phyloP scores from a whole-genome alignment of 495 filamentous ascomycete genomes.

The Chlorociboria aeruginascens region DNA sequence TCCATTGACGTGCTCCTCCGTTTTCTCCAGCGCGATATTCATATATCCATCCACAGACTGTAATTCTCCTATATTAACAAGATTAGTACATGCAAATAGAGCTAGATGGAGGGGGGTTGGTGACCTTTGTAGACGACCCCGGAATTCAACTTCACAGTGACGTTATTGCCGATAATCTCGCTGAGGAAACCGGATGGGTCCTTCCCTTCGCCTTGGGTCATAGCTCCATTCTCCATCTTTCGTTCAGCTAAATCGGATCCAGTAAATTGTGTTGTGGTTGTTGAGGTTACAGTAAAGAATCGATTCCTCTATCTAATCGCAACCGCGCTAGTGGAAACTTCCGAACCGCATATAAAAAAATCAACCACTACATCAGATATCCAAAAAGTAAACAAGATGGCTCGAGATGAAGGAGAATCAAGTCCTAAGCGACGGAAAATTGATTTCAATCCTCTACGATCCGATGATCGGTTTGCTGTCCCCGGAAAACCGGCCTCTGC shows the following conservation, averaged over 20 bases:
- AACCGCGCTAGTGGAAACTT: no score
- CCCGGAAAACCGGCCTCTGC: constrained; percentile 38
- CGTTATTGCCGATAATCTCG: constrained; percentile 83
- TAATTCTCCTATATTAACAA: constrained; percentile 53
- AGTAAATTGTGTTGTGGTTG: no score
- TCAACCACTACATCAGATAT: not conserved
- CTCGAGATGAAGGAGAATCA: constrained; percentile 31
- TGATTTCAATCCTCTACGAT: constrained; percentile 42
- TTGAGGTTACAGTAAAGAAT: no score
- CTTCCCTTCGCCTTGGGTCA: constrained; percentile 51
- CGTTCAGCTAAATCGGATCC: not conserved
- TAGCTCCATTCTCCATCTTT: constrained; percentile 62
- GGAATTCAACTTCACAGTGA: constrained; percentile 91
- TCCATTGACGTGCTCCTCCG: constrained; percentile 81
- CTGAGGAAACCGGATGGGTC: constrained; percentile 85
- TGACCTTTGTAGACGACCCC: constrained; percentile 87
- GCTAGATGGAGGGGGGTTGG: not conserved
- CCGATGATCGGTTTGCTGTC: constrained; percentile 41
- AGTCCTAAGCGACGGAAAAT: constrained; percentile 52
- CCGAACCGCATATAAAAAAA: no score
- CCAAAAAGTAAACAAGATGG: constrained; percentile 16
- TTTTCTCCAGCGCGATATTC: constrained; percentile 96
- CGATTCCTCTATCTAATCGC: no score
- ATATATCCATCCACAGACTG: constrained; percentile 97
- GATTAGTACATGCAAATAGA: constrained; percentile 1